Percentiles rank a stretch among this genome's conserved stretches.
Conservation (phyloP, 306 rosid species). For the Sindora glabra region DNA sequence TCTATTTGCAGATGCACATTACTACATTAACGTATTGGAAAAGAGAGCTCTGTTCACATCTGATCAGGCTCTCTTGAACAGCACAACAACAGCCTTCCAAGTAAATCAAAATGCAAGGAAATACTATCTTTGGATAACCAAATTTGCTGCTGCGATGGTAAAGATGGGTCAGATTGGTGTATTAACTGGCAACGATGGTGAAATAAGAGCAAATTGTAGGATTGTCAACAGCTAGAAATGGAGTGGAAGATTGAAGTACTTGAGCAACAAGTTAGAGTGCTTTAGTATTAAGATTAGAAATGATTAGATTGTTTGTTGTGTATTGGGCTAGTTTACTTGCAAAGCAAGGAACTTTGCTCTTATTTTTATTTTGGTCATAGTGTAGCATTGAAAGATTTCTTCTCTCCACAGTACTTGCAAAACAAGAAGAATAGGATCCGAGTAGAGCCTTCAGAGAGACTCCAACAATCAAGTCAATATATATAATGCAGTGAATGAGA, state of each 20-base stretch:
- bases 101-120: slow-evolving; percentile 39
- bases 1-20: slow-evolving; percentile 24
- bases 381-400: too few relatives aligned
- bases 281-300: not conserved
- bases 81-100: slow-evolving; percentile 33
- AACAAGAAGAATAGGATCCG: too few relatives aligned
- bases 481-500: too few relatives aligned
- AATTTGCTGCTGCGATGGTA: slow-evolving; percentile 57
- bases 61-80: slow-evolving; percentile 51
- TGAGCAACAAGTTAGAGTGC: not conserved
- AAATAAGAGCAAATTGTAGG: slow-evolving; percentile 57
- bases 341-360: slow-evolving; percentile 8
- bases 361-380: too few relatives aligned
- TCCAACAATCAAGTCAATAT: too few relatives aligned
- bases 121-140: slow-evolving; percentile 30
- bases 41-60: slow-evolving; percentile 55
- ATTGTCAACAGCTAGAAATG: slow-evolving; percentile 21
- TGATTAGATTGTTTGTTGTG: slow-evolving; percentile 5
- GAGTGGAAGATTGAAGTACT: not conserved
- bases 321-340: not conserved
- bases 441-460: too few relatives aligned
- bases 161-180: slow-evolving; percentile 60
- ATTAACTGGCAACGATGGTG: slow-evolving; percentile 43
- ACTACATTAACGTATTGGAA: slow-evolving; percentile 34
- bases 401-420: too few relatives aligned